Evolutionary conservation across 1,284 basidiomycete species (phyloP).

Genomic region (Moesziomyces sp.): DNA sequence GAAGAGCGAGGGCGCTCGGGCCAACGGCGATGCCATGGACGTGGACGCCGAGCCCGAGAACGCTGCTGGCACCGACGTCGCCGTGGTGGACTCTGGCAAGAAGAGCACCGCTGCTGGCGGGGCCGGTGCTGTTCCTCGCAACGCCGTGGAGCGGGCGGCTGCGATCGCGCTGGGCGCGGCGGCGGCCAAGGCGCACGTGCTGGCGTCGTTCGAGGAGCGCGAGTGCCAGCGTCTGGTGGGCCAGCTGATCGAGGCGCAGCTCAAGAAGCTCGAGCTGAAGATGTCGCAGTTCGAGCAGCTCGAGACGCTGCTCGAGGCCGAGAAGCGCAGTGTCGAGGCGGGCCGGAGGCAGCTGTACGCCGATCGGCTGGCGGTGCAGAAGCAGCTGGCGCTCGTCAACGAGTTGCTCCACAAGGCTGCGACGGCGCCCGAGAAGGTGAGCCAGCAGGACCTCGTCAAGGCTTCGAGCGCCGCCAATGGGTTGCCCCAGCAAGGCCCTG

Average conservation of each 20-base stretch:
- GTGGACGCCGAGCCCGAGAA: slow-evolving; percentile 52
- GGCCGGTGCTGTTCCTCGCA: slow-evolving; percentile 54
- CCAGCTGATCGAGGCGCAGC: slow-evolving; percentile 86
- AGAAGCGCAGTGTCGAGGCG: slow-evolving; percentile 59
- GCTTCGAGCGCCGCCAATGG: slow-evolving; percentile 53
- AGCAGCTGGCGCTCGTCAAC: slow-evolving; percentile 61
- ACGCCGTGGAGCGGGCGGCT: slow-evolving; percentile 61
- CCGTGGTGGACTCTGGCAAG: slow-evolving; percentile 26
- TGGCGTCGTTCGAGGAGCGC: slow-evolving; percentile 85
- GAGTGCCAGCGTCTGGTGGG: slow-evolving; percentile 84
- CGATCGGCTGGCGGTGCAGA: slow-evolving; percentile 63
- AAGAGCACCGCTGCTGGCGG: slow-evolving; percentile 13
- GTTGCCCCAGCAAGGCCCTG: slow-evolving; percentile 61
- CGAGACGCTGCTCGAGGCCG: slow-evolving; percentile 62
- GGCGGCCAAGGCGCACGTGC: slow-evolving; percentile 82
- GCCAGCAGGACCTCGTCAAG: slow-evolving; percentile 45
- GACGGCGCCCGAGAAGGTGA: slow-evolving; percentile 48
- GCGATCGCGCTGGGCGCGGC: slow-evolving; percentile 79
- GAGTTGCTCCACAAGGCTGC: slow-evolving; percentile 61
- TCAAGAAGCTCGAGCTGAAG: slow-evolving; percentile 83
- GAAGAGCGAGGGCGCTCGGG: slow-evolving; percentile 70
- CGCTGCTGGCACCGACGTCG: slow-evolving; percentile 11
- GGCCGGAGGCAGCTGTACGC: slow-evolving; percentile 61
- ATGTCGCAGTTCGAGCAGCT: slow-evolving; percentile 66
- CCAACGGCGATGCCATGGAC: slow-evolving; percentile 65